phyloP scores from a whole-genome alignment of 202 grass and related monocot species.

The Miscanthus sacchariflorus region DNA sequence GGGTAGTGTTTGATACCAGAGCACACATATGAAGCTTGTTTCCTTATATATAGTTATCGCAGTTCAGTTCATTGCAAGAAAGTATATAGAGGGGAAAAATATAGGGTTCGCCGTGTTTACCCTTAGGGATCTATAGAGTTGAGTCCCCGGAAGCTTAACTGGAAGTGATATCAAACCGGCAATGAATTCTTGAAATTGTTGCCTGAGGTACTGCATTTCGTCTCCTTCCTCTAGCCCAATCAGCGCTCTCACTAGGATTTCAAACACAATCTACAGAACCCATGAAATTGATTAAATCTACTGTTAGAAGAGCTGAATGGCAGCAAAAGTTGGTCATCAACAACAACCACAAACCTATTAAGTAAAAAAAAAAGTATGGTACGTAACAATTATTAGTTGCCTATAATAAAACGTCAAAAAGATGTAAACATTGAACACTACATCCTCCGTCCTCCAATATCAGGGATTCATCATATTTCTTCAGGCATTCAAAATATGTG shows the following conservation, averaged over 20 bases:
- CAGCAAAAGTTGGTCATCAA: not conserved
- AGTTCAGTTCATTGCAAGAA: not conserved
- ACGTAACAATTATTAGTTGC: not conserved
- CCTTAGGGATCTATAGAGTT: slow-evolving; percentile 85
- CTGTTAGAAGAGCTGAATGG: not conserved
- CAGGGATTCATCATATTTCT: not conserved
- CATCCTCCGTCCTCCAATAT: not conserved
- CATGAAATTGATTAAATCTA: not conserved
- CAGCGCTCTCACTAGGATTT: slow-evolving; percentile 77
- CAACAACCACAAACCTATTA: not conserved
- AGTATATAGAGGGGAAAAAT: not conserved
- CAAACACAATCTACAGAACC: slow-evolving; percentile 74
- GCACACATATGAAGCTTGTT: not conserved
- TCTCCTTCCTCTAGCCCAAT: slow-evolving; percentile 77
- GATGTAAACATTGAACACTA: not conserved
- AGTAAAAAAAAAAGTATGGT: not conserved
- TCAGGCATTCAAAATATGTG: not conserved
- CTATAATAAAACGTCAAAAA: not conserved
- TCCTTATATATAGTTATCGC: not conserved
- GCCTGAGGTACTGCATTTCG: slow-evolving; percentile 86
- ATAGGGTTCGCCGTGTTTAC: slow-evolving; percentile 34
- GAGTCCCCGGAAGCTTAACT: slow-evolving; percentile 82
- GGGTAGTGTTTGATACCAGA: not conserved
- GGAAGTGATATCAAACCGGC: slow-evolving; percentile 89
- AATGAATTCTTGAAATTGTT: slow-evolving; percentile 94